phyloP scores from a whole-genome alignment of 2,329 filamentous ascomycete genomes.

The Microsporum canis region DNA sequence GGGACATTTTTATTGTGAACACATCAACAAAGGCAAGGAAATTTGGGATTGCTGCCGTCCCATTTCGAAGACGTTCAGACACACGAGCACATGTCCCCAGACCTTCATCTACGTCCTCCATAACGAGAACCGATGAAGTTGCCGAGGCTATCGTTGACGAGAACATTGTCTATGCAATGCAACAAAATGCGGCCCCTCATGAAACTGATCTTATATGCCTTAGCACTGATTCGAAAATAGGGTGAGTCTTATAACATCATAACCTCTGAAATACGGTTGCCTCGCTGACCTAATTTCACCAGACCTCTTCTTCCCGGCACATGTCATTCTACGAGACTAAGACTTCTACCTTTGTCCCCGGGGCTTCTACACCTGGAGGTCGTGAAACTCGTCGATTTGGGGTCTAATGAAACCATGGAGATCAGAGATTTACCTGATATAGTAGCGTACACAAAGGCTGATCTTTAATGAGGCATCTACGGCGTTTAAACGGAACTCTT shows the following conservation, averaged over 20 bases:
- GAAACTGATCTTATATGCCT: constrained; percentile 45
- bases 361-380: constrained; percentile 44
- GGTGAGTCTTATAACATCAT: constrained; percentile 32
- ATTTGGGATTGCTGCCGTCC: constrained; percentile 44
- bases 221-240: constrained; percentile 47
- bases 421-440: constrained; percentile 48
- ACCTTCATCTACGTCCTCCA: constrained; percentile 35
- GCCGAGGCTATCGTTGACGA: constrained; percentile 47
- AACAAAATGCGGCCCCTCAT: constrained; percentile 39
- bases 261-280: not conserved
- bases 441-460: constrained; percentile 28
- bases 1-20: constrained; percentile 50
- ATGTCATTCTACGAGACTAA: constrained; percentile 46
- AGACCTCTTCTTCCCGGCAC: constrained; percentile 45
- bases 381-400: constrained; percentile 45
- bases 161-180: constrained; percentile 45
- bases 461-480: not conserved
- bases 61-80: constrained; percentile 36
- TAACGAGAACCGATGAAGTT: constrained; percentile 27
- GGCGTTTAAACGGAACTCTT: no score
- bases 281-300: constrained; percentile 1
- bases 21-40: constrained; percentile 43
- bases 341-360: constrained; percentile 41
- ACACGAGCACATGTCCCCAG: constrained; percentile 33
- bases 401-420: constrained; percentile 45